Evolutionary conservation across 2,329 filamentous ascomycete species (phyloP).

Genomic region (Colletotrichum simmondsii): DNA sequence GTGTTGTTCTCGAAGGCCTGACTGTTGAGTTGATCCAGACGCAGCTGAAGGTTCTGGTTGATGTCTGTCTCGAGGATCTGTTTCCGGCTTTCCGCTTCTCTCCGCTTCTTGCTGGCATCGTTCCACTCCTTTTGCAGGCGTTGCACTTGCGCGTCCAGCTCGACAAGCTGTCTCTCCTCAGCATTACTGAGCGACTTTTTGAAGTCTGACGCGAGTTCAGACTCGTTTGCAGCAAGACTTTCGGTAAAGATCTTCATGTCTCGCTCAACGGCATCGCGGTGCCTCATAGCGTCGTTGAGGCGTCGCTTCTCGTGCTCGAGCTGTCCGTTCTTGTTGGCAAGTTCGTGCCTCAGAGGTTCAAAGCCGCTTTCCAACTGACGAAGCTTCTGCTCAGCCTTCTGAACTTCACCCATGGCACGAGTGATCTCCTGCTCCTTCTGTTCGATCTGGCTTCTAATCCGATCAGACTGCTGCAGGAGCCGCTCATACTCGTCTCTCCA

Average conservation of each 20-base stretch:
- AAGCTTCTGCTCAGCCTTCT: slow-evolving; percentile 83
- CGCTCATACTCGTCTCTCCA: slow-evolving; percentile 81
- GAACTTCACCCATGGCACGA: slow-evolving; percentile 81
- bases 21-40: slow-evolving; percentile 85
- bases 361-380: slow-evolving; percentile 85
- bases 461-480: slow-evolving; percentile 70
- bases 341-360: slow-evolving; percentile 80
- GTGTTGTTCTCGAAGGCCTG: slow-evolving; percentile 76
- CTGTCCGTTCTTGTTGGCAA: slow-evolving; percentile 79
- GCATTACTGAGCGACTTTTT: slow-evolving; percentile 86
- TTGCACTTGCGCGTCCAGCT: slow-evolving; percentile 75
- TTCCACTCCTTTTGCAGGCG: slow-evolving; percentile 82
- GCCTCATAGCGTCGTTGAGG: slow-evolving; percentile 74
- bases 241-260: slow-evolving; percentile 82
- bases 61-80: slow-evolving; percentile 87
- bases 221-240: slow-evolving; percentile 80
- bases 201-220: slow-evolving; percentile 87
- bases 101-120: slow-evolving; percentile 76
- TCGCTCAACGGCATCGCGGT: slow-evolving; percentile 76
- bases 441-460: slow-evolving; percentile 78
- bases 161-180: slow-evolving; percentile 86
- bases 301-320: slow-evolving; percentile 79
- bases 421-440: slow-evolving; percentile 90
- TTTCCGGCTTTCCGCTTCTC: slow-evolving; percentile 84
- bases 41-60: slow-evolving; percentile 87